Evolutionary conservation across 164 flowering plant species (phyloP), one percentile per base, ranked within the genome.

Genomic region (Umbellularia californica): DNA sequence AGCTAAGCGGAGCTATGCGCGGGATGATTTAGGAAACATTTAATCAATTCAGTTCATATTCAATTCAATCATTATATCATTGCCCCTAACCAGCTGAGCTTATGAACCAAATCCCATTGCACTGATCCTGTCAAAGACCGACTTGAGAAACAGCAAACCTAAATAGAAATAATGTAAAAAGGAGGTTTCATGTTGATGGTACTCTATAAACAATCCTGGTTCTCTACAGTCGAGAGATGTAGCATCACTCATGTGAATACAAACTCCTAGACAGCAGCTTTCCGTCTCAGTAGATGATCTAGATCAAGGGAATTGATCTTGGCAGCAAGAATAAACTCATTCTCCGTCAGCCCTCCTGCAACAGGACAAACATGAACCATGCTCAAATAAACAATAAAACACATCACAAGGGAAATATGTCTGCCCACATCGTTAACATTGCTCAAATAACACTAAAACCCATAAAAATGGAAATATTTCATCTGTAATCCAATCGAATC

Each of bases 281-380:
- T 87, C 55, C 84, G 82, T 52, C 94, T 85, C 75, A 93, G 83
- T 33, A 95, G 85, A 78, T 84, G 86, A 14, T 84, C 85, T 70
- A 90, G 52, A 74, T 88, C 80, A 66, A 95, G 95, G 72, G 77
- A 76, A 75, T 82, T 83, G 79, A 95, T 92, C 88, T 95, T 95
- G 3, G 97, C 86, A 58, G 99, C 99, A 67, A 95, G 93, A 73
- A 95, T 95, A 83, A 93, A 95, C 83, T 95, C 98, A 76, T 93
- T 93, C 72, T 95, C 99, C 0, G 97, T 95, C 68, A 95, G 82
- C 65, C 99, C 98, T 82, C 98, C 99, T 95, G 85, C 81, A 35
- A 72, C 27, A 35, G 5, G 69, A 3, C 28, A 33, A 17, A 67
- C 3, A 25, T 67, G 7, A 25, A 20, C 69, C n/a, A 30, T 17